Evolutionary conservation across 441 rosid species (phyloP).

Genomic region (Kokia cookei): DNA sequence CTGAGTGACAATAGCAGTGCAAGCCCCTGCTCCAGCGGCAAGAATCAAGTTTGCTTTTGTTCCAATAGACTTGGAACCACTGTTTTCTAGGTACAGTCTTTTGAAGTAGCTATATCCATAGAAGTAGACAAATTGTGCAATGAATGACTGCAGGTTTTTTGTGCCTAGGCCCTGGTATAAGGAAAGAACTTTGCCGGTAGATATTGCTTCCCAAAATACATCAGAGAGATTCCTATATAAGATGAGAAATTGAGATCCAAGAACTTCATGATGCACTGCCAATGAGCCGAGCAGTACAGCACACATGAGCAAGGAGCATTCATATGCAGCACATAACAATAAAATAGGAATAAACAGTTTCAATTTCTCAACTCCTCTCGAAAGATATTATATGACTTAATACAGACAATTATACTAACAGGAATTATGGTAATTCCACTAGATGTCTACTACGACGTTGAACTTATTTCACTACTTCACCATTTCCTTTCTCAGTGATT

Average conservation of each 20-base stretch:
- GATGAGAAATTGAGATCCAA: slow-evolving; percentile 6
- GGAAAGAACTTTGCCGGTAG: slow-evolving; percentile 50
- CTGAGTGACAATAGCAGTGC: slow-evolving; percentile 76
- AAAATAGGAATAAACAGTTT: not conserved
- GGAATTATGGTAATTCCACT: not conserved
- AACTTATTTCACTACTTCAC: not conserved
- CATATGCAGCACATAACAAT: not conserved
- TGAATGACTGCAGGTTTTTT: slow-evolving; percentile 77
- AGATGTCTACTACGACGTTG: too few species aligned
- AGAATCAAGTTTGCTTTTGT: slow-evolving; percentile 73
- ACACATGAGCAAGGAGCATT: not conserved
- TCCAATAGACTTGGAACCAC: slow-evolving; percentile 74
- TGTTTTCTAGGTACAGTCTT: slow-evolving; percentile 56
- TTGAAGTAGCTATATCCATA: slow-evolving; percentile 93
- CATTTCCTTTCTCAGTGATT: not conserved
- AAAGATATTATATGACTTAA: not conserved
- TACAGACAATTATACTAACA: not conserved
- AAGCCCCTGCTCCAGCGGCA: slow-evolving; percentile 95
- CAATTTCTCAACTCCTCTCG: not conserved
- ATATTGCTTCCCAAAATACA: slow-evolving; percentile 83
- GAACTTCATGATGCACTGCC: not conserved
- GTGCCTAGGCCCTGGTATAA: slow-evolving; percentile 89
- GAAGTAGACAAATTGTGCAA: slow-evolving; percentile 79
- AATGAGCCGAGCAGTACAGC: not conserved
- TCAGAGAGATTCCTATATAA: slow-evolving; percentile 63